These are phyloP conservation scores for Crithidia thermophila DNA, from an alignment of 208 protist species.

Conservation along the genomic window DNA sequence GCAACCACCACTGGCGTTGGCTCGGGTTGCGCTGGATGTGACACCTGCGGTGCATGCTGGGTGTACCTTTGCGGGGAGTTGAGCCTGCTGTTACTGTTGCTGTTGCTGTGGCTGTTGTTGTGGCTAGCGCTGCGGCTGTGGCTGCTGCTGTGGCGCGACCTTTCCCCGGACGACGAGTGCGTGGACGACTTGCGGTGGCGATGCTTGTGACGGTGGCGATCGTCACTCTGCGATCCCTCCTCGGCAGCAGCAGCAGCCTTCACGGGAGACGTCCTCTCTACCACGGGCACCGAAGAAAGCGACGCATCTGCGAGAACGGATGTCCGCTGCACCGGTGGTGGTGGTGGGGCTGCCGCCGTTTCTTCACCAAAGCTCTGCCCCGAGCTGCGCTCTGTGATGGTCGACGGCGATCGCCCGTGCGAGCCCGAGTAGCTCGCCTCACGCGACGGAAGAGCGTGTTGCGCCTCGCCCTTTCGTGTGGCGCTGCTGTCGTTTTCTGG, in stretches of 20 bases:
- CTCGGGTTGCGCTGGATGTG: background rate
- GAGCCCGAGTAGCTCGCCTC: background rate
- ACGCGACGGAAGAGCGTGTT: background rate
- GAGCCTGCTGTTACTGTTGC: background rate
- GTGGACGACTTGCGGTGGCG: background rate
- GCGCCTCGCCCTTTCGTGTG: background rate
- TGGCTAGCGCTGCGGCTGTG: background rate
- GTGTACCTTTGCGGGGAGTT: background rate
- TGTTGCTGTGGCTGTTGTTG: background rate
- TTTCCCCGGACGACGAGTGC: background rate
- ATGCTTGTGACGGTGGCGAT: background rate
- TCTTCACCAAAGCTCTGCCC: constrained; percentile 5
- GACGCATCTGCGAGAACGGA: background rate
- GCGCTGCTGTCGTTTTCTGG: background rate
- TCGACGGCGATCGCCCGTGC: constrained; percentile 1
- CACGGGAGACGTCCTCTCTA: background rate
- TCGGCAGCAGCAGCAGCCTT: background rate
- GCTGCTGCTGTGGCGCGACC: background rate
- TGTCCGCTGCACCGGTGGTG: background rate
- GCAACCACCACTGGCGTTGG: background rate
- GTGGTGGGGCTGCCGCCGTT: background rate
- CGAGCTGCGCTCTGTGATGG: constrained; percentile 14
- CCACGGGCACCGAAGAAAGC: background rate
- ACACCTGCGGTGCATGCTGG: background rate
- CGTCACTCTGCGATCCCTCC: background rate